A percentile compares a stretch with the other conserved stretches of the same genome.
Evolutionary conservation across 2,329 filamentous ascomycete genomes (phyloP).

Genomic region (Simplicillium aogashimaense): DNA sequence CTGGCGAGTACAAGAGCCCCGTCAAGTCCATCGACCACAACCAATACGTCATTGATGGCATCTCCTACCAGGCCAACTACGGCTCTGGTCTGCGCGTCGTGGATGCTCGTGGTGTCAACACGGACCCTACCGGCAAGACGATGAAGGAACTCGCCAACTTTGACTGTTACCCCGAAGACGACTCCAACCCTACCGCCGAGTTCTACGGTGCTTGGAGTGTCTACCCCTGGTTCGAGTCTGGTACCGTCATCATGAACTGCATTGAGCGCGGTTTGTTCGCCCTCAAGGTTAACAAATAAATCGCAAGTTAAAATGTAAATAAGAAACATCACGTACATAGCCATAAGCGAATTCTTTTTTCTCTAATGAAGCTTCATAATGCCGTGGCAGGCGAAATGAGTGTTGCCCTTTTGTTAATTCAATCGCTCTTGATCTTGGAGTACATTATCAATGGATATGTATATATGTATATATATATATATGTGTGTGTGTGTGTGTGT

Average conservation of each 20-base stretch:
- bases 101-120: constrained; percentile 17
- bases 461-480: too few species aligned
- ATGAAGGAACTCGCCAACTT: constrained; percentile 34
- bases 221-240: constrained; percentile 32
- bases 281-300: constrained; percentile 20
- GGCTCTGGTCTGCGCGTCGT: constrained; percentile 28
- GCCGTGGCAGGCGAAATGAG: too few species aligned
- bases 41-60: constrained; percentile 29
- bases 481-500: too few species aligned
- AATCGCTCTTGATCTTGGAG: too few species aligned
- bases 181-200: constrained; percentile 15
- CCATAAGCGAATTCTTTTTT: too few species aligned
- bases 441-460: too few species aligned
- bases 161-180: constrained; percentile 36
- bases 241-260: constrained; percentile 33
- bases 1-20: constrained; percentile 26
- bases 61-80: constrained; percentile 35
- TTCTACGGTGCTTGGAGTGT: constrained; percentile 32
- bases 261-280: constrained; percentile 36
- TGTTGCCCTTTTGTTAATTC: too few species aligned
- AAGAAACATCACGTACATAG: too few species aligned
- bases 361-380: too few species aligned
- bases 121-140: constrained; percentile 26
- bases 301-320: not conserved
- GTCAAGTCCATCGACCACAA: constrained; percentile 30